These are phyloP conservation scores for Thelonectria rubi DNA, from an alignment of 2,329 filamentous ascomycete genomes.

Conservation along the genomic window DNA sequence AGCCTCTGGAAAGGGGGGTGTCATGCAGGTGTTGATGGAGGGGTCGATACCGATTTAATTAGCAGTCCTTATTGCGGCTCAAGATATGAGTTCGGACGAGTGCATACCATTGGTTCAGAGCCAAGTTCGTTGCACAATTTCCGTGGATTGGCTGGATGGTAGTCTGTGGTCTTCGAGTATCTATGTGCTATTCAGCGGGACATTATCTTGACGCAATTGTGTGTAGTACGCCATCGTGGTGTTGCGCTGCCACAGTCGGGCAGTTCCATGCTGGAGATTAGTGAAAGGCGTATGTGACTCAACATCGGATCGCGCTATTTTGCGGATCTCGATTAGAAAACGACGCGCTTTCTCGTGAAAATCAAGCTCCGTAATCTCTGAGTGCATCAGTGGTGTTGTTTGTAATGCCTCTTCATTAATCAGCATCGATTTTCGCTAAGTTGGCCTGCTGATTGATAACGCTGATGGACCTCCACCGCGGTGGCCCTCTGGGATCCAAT, in stretches of 20 bases:
- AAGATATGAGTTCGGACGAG: background rate
- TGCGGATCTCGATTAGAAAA: background rate
- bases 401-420: background rate
- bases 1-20: background rate
- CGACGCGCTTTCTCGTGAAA: background rate
- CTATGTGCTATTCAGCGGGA: too few relatives aligned
- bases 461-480: constrained; percentile 17
- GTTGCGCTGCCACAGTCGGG: too few relatives aligned
- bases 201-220: too few relatives aligned
- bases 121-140: too few relatives aligned
- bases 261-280: too few relatives aligned
- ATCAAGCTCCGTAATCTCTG: background rate
- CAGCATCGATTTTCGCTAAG: background rate
- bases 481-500: constrained; percentile 28
- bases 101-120: too few relatives aligned
- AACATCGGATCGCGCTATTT: background rate
- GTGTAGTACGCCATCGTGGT: too few relatives aligned
- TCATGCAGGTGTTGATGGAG: constrained; percentile 1
- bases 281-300: background rate
- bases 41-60: background rate
- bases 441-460: constrained; percentile 10
- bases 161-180: too few relatives aligned
- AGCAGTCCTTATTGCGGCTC: background rate
- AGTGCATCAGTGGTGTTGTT: background rate
- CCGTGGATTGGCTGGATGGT: too few relatives aligned